phyloP scores from a whole-genome alignment of 345 rosid genomes.

The Leavenworthia alabamica region DNA sequence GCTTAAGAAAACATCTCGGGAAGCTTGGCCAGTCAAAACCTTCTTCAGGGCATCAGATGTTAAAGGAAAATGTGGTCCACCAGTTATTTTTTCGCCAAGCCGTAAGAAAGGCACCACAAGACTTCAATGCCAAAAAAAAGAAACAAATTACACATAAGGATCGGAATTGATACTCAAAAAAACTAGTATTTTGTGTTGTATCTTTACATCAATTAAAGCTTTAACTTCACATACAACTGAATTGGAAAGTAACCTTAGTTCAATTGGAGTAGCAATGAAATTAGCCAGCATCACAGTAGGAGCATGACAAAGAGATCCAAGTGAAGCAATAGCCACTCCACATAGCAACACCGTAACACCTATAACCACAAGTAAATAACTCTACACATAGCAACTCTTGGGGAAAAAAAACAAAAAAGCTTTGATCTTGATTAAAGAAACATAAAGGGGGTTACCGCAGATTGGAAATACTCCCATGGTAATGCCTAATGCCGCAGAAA shows the following conservation, averaged over 20 bases:
- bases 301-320: slow-evolving; percentile 70
- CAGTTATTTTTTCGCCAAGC: slow-evolving; percentile 62
- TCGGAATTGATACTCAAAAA: not conserved
- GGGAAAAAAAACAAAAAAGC: not conserved
- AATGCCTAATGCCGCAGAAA: slow-evolving; percentile 83
- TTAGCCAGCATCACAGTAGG: slow-evolving; percentile 82
- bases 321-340: slow-evolving; percentile 70
- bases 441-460: slow-evolving; percentile 44
- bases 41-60: slow-evolving; percentile 84
- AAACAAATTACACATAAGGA: not conserved
- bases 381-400: not conserved
- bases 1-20: slow-evolving; percentile 58
- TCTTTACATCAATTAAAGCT: not conserved
- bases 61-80: slow-evolving; percentile 85
- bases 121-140: slow-evolving; percentile 36
- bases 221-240: not conserved
- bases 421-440: not conserved
- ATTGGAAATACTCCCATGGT: slow-evolving; percentile 87
- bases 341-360: slow-evolving; percentile 86
- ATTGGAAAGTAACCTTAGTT: slow-evolving; percentile 53
- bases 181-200: not conserved
- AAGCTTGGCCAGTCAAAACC: slow-evolving; percentile 83
- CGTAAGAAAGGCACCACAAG: slow-evolving; percentile 92
- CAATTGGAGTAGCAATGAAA: slow-evolving; percentile 81
- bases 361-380: slow-evolving; percentile 17